These are phyloP conservation scores for Gynandropsis gynandra DNA, from an alignment of 345 rosid species.

Conservation along the genomic window DNA sequence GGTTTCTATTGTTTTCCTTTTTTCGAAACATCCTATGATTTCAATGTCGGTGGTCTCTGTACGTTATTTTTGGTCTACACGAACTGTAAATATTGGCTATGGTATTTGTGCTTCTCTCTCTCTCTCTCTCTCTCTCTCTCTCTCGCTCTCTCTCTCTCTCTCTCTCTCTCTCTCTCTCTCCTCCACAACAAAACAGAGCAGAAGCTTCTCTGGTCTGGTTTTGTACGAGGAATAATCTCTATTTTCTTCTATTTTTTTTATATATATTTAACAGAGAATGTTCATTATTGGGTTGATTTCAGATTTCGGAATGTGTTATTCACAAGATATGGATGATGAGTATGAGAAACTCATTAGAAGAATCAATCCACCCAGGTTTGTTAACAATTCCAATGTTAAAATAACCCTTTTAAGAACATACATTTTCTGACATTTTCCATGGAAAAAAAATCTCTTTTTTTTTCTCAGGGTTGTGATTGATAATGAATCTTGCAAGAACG, in stretches of 20 bases:
- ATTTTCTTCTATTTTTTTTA: constrained; percentile 5
- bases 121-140: constrained; percentile 3
- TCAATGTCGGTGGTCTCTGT: constrained; percentile 15
- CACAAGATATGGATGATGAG: constrained; percentile 72
- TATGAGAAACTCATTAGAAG: constrained; percentile 81
- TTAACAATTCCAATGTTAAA: background rate
- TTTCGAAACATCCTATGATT: constrained; percentile 18
- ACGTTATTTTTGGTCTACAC: constrained; percentile 7
- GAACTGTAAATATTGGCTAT: constrained; percentile 16
- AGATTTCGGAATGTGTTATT: constrained; percentile 64
- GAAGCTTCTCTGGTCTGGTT: background rate
- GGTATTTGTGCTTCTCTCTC: constrained; percentile 22
- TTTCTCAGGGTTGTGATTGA: constrained; percentile 86
- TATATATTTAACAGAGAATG: too few relatives aligned
- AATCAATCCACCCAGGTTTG: constrained; percentile 90
- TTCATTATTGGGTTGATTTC: constrained; percentile 10
- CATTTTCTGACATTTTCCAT: constrained; percentile 9
- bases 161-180: background rate
- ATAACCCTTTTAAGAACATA: background rate
- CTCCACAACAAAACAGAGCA: constrained; percentile 9
- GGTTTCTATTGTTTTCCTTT: constrained; percentile 8
- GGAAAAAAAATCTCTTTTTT: constrained; percentile 6
- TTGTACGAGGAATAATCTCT: constrained; percentile 5
- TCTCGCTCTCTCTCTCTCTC: background rate
- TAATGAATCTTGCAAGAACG: constrained; percentile 78